Conservation (phyloP, 2,329 filamentous ascomycete species). For the Pseudophaeomoniella oleicola region DNA sequence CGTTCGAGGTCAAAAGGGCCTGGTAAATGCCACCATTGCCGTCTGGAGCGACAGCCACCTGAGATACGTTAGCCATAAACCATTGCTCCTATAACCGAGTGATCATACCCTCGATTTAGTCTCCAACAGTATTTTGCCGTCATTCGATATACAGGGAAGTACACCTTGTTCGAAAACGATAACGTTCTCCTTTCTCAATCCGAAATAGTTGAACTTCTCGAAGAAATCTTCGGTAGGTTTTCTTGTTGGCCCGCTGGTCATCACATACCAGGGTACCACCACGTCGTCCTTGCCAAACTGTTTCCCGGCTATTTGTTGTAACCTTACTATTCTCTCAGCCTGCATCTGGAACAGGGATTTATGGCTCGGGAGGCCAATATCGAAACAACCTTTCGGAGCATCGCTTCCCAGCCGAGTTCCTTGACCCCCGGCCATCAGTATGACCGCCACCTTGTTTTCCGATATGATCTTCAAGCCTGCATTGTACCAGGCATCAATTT, state of each 20-base stretch:
- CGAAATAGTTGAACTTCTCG: conserved; percentile 78
- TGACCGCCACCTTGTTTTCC: conserved; percentile 62
- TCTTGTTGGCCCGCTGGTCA: conserved; percentile 93
- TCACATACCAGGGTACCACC: conserved; percentile 93
- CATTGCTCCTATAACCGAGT: too few relatives aligned
- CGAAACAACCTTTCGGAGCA: conserved; percentile 91
- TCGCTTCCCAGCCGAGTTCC: conserved; percentile 89
- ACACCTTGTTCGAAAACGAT: conserved; percentile 94
- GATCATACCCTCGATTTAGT: conserved; percentile 63
- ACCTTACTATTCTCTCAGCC: conserved; percentile 78
- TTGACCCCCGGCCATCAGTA: conserved; percentile 94
- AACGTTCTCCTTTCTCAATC: conserved; percentile 71
- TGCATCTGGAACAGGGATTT: conserved; percentile 98
- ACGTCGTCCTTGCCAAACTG: conserved; percentile 46
- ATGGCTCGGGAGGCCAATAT: conserved; percentile 82
- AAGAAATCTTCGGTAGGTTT: conserved; percentile 91
- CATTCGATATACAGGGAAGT: conserved; percentile 89
- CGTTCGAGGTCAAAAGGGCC: conserved; percentile 65
- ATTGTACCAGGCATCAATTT: conserved; percentile 74
- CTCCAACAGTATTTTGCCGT: conserved; percentile 93
- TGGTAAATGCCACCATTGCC: conserved; percentile 96
- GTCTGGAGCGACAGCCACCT: conserved; percentile 85
- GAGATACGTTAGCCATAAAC: too few relatives aligned
- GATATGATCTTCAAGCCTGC: conserved; percentile 51
- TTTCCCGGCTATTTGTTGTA: conserved; percentile 66